phyloP scores from a whole-genome alignment of 2,329 filamentous ascomycete genomes.

The Ophiocordyceps camponoti-leonardi region DNA sequence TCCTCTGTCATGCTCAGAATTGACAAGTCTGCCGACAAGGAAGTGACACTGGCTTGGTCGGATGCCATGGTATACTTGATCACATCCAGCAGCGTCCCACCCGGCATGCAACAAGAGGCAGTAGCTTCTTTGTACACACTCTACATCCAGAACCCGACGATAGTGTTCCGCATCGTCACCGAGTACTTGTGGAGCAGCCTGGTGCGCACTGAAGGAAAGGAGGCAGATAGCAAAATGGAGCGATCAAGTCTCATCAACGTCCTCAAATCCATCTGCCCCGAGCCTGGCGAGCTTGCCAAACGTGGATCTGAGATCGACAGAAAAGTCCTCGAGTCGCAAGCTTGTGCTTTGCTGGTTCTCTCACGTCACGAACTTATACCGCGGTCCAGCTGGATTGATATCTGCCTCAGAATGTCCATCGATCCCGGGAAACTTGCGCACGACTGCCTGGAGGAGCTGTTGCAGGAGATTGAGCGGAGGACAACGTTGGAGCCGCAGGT shows the following conservation, averaged over 20 bases:
- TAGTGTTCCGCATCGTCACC: slow-evolving; percentile 46
- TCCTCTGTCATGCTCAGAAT: slow-evolving; percentile 40
- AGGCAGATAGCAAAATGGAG: slow-evolving; percentile 62
- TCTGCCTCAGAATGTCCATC: slow-evolving; percentile 61
- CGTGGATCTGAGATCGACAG: slow-evolving; percentile 24
- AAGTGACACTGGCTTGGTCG: slow-evolving; percentile 56
- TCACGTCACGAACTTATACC: slow-evolving; percentile 65
- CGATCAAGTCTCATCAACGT: slow-evolving; percentile 44
- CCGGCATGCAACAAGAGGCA: slow-evolving; percentile 46
- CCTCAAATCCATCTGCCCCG: slow-evolving; percentile 45
- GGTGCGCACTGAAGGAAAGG: slow-evolving; percentile 44
- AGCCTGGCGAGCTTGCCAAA: slow-evolving; percentile 29
- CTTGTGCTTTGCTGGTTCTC: slow-evolving; percentile 62
- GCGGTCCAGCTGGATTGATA: slow-evolving; percentile 70
- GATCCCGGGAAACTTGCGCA: slow-evolving; percentile 69
- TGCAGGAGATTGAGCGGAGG: slow-evolving; percentile 45
- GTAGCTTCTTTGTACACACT: slow-evolving; percentile 42
- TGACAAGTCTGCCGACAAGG: slow-evolving; percentile 24
- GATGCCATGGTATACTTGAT: slow-evolving; percentile 71
- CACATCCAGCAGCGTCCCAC: slow-evolving; percentile 41
- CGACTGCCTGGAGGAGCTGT: slow-evolving; percentile 43
- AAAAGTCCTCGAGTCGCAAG: slow-evolving; percentile 45
- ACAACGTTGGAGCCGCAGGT: slow-evolving; percentile 37
- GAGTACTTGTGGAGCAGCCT: slow-evolving; percentile 70
- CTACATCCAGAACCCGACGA: slow-evolving; percentile 41